These are phyloP conservation scores for Cyclotella baltica DNA, from an alignment of 108 stramenopile genomes.

Conservation along the genomic window DNA sequence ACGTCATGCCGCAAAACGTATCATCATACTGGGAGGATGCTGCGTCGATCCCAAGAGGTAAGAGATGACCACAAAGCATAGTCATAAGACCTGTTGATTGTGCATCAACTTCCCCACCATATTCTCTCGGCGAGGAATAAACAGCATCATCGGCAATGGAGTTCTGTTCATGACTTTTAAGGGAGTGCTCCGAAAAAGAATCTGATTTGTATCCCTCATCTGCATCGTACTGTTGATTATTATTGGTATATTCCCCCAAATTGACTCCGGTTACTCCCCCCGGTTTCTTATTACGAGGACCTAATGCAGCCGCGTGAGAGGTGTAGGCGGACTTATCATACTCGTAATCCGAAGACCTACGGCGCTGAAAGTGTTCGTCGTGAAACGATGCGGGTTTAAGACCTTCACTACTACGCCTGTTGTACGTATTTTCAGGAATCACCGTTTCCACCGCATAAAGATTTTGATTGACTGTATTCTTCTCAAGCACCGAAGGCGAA, in stretches of 20 bases:
- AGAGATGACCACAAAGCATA: constrained; percentile 76
- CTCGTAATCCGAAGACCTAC: not conserved
- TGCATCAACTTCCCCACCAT: constrained; percentile 9
- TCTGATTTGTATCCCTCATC: constrained; percentile 5
- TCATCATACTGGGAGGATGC: constrained; percentile 10
- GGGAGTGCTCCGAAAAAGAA: constrained; percentile 15
- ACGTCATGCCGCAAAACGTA: constrained; percentile 18
- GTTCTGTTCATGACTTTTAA: constrained; percentile 18
- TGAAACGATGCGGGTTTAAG: constrained; percentile 12
- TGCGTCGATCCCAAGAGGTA: constrained; percentile 68
- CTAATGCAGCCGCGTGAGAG: constrained; percentile 54
- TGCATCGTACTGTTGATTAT: constrained; percentile 5
- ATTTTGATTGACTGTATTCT: constrained; percentile 28
- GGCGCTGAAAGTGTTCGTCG: not conserved
- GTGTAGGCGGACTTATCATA: no score
- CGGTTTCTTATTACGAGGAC: constrained; percentile 68
- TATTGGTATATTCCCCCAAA: constrained; percentile 51
- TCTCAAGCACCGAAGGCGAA: constrained; percentile 14
- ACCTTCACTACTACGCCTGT: not conserved
- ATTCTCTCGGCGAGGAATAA: constrained; percentile 22
- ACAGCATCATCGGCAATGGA: constrained; percentile 31
- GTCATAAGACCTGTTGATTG: constrained; percentile 73
- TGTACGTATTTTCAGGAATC: constrained; percentile 12
- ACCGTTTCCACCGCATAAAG: constrained; percentile 34
- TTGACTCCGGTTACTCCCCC: constrained; percentile 85